Evolutionary conservation across 345 rosid species (phyloP), one percentile per base, ranked within the genome.

Genomic region (Eucalyptus erythrocorys): DNA sequence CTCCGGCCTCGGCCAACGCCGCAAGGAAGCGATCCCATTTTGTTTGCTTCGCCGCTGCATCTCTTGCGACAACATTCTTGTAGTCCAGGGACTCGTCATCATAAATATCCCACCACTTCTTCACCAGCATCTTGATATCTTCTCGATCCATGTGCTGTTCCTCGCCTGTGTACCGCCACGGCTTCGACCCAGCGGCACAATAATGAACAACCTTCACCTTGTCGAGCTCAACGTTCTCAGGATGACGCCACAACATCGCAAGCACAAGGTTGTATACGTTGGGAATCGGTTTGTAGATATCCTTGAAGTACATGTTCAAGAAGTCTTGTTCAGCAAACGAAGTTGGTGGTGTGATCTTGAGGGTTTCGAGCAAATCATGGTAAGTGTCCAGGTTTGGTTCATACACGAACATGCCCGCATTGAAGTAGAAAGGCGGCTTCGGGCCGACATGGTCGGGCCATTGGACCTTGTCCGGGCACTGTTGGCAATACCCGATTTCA

Each of bases 261-360:
- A 93, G 53, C 6, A 93, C 94, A 22, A 93, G 93, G 88, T 93
- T 94, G 88, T 93, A 93, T 22, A n/a, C 53, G 3, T 87, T 68
- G 5, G 92, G 92, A 50, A 93, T 89, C 2, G 94, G 93, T 88
- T 59, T 89, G 94, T 90, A 92, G 24, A 90, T 45, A 30, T 93
- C 88, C 90, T 84, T 93, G 71, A 94, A 94, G 94, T 81, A 92
- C 90, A 66, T 90, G 91, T 93, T 94, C 64, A 92, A 85, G 64
- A 93, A 93, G 89, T 94, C 95, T 91, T 93, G 94, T 89, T 94
- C 94, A 4, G 95, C 95, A 84, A 94, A 94, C 1, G 92, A 49
- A 40, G 94, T 91, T 7, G 94, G 92, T 82, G 93, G 61, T 34
- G 93, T 92, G 90, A 89, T 17, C 37, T 86, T 68, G 88, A 93